These are phyloP conservation scores for Eutypa lata DNA, from an alignment of 2,329 filamentous ascomycete genomes.

Conservation along the genomic window DNA sequence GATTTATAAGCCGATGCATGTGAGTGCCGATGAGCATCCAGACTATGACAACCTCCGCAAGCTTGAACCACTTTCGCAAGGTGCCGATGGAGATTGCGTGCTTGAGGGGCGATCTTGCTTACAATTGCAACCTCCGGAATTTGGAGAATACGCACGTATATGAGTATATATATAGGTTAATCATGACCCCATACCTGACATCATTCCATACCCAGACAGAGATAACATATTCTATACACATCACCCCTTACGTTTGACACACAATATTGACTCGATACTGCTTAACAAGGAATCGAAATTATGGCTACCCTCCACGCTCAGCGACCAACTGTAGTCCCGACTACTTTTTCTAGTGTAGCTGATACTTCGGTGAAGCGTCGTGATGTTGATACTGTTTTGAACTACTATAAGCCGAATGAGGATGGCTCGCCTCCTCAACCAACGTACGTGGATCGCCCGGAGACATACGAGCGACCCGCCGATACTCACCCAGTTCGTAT, in stretches of 20 bases:
- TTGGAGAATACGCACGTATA: not conserved
- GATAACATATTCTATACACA: not conserved
- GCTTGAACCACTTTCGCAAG: constrained; percentile 16
- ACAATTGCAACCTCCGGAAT: not conserved
- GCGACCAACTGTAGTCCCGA: constrained; percentile 16
- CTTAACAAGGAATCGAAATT: not conserved
- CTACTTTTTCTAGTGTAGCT: constrained; percentile 10
- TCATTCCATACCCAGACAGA: not conserved
- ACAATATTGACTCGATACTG: not conserved
- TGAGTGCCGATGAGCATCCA: not conserved
- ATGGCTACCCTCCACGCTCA: constrained; percentile 28
- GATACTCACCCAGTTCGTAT: constrained; percentile 29
- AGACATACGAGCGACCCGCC: constrained; percentile 30
- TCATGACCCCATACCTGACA: not conserved
- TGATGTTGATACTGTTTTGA: constrained; percentile 33
- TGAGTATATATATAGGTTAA: not conserved
- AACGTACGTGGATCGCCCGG: constrained; percentile 30
- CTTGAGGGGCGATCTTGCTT: constrained; percentile 21
- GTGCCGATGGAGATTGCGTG: constrained; percentile 19
- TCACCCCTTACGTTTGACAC: not conserved
- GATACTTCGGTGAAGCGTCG: constrained; percentile 11
- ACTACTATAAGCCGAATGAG: constrained; percentile 38
- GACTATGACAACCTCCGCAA: not conserved
- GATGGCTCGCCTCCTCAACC: constrained; percentile 38
- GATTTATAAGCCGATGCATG: not conserved